Conservation (phyloP, 768 basidiomycete species). For the Psilocybe tampanensis region DNA sequence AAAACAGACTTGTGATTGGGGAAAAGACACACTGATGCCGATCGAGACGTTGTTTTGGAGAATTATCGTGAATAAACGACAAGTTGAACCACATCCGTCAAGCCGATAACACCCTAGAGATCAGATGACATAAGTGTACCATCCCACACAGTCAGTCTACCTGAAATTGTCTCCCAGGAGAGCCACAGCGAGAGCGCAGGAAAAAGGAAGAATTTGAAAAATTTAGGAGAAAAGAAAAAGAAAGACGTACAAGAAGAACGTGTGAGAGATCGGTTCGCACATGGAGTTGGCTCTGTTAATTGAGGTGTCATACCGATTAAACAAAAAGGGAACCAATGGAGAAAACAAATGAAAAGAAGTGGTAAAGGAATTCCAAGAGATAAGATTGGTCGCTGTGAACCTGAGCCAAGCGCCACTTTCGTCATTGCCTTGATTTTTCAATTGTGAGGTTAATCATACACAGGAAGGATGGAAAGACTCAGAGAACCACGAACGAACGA, state of each 20-base stretch:
- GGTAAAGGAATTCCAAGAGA: not conserved
- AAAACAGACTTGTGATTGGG: conserved; percentile 4
- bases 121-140: not conserved
- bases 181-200: not conserved
- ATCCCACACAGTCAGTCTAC: not conserved
- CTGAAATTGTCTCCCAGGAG: not conserved
- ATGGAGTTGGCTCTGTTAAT: not conserved
- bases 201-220: not conserved
- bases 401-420: not conserved
- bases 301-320: no score
- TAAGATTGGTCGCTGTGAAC: not conserved
- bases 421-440: not conserved
- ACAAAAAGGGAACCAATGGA: no score
- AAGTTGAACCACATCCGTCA: not conserved
- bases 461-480: not conserved
- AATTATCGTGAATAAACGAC: not conserved
- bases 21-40: conserved; percentile 1
- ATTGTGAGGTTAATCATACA: no score
- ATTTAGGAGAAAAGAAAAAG: not conserved
- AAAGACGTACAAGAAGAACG: not conserved
- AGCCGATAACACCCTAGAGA: not conserved
- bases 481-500: not conserved
- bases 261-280: not conserved
- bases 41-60: conserved; percentile 4
- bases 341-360: not conserved